These are phyloP conservation scores for Globisporangium megalacanthum DNA, from an alignment of 352 stramenopile species.

Conservation along the genomic window DNA sequence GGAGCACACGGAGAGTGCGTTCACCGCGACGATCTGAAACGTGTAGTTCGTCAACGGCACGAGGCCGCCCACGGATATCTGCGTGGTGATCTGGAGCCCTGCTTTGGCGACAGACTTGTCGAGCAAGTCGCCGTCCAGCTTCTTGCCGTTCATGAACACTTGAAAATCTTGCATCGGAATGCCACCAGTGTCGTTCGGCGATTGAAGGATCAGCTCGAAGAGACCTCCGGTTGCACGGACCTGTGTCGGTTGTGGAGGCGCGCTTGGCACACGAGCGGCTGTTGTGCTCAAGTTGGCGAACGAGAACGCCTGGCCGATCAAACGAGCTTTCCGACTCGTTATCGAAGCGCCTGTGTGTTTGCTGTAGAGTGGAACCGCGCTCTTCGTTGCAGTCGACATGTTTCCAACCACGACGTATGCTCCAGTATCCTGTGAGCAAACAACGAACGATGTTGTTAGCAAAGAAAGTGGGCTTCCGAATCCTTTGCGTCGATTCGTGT, in stretches of 20 bases:
- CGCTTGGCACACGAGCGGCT: constrained; percentile 20
- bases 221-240: constrained; percentile 39
- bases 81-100: constrained; percentile 18
- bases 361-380: constrained; percentile 24
- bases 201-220: constrained; percentile 22
- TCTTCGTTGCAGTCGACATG: constrained; percentile 25
- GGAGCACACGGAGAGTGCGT: constrained; percentile 39
- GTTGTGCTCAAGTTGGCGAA: constrained; percentile 36
- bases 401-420: constrained; percentile 33
- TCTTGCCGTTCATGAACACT: constrained; percentile 28
- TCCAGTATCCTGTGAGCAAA: constrained; percentile 1
- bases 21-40: constrained; percentile 29
- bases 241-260: constrained; percentile 24
- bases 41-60: constrained; percentile 22
- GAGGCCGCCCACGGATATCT: constrained; percentile 27
- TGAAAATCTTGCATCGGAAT: constrained; percentile 38
- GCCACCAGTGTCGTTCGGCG: constrained; percentile 43
- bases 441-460: background rate
- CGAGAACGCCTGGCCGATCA: constrained; percentile 22
- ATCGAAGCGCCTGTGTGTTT: constrained; percentile 20
- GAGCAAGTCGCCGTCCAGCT: constrained; percentile 11
- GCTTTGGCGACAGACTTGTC: background rate
- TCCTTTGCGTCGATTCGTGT: too few species aligned
- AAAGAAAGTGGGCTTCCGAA: background rate
- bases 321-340: constrained; percentile 14